Evolutionary conservation across 768 basidiomycete genomes (phyloP), one percentile per base, ranked within the genome.

Genomic region (Suillus placidus): DNA sequence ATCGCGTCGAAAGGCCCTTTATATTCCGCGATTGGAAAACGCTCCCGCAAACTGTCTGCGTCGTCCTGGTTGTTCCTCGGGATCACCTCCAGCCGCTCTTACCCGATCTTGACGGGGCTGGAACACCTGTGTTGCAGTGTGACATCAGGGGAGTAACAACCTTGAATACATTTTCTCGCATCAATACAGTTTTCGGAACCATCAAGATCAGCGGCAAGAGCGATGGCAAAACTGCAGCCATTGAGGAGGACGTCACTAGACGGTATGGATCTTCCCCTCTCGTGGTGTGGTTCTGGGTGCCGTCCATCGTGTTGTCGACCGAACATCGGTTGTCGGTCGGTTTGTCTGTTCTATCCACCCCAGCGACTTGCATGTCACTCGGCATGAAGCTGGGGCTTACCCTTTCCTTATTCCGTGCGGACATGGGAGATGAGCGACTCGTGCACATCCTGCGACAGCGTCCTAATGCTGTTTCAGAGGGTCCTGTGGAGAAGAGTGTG

Each of bases 21-120:
- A 57, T 74, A 14, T 81, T 83, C 51, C 69, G 61, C 35, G 74
- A 72, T 34, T 76, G 75, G 76, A 64, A 65, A 2, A 60, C 51
- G 13, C 64, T 80, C 34, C 80, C 81, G 4, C 66, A 71, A 0
- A 69, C 73, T 0, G 75, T 80, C 13, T 75, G 76, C 7, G 55
- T 81, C 49, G 67, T 74, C 32, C 70, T 81, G n/a, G 67, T 70
- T 12, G 64, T 81, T n/a, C 80, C 80, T 12, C 71, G 75, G 14
- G 65, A 60, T 61, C 73, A 68, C 52, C 66, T 78, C 4, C 58
- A 30, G 10, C 38, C 64, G 20, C 60, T 79, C 52, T 72, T 73
- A 57, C 23, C 66, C 13, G 63, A 67, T 0, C 70, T 81, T 52
- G 68, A 72, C 14, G 60, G 16, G 6, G 66, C 47, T 2, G 71